phyloP scores from a whole-genome alignment of 1,284 basidiomycete species.

The Wallemia mellicola region DNA sequence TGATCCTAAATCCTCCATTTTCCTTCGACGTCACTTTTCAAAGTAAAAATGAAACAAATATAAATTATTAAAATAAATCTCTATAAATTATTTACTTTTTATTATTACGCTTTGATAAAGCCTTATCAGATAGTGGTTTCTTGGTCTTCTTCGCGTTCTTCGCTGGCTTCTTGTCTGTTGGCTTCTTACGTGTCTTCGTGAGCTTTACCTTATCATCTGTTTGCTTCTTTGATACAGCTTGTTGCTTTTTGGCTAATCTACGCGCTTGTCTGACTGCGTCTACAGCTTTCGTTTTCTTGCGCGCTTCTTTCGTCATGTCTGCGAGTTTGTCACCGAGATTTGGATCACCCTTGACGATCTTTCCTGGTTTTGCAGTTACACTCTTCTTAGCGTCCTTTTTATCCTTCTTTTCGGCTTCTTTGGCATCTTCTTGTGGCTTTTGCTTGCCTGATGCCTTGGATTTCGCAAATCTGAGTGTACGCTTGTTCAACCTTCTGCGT shows the following conservation, averaged over 20 bases:
- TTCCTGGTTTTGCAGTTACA: background rate
- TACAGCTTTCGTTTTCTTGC: conserved; percentile 44
- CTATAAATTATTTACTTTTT: background rate
- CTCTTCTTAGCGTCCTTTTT: conserved; percentile 2
- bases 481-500: conserved; percentile 63
- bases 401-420: conserved; percentile 7
- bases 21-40: background rate
- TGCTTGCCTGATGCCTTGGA: conserved; percentile 24
- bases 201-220: conserved; percentile 1
- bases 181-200: background rate
- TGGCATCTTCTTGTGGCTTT: conserved; percentile 16
- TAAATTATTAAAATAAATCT: background rate
- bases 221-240: conserved; percentile 6
- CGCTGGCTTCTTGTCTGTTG: background rate
- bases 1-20: too few species aligned
- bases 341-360: conserved; percentile 42
- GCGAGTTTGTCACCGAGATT: conserved; percentile 41
- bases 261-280: conserved; percentile 50
- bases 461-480: conserved; percentile 52
- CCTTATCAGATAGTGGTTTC: background rate
- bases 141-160: background rate
- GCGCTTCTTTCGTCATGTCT: conserved; percentile 47
- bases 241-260: conserved; percentile 54
- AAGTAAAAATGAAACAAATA: background rate
- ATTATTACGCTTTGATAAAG: background rate